These are phyloP conservation scores for Lactarius sp. DNA, from an alignment of 768 basidiomycete genomes.

Conservation along the genomic window DNA sequence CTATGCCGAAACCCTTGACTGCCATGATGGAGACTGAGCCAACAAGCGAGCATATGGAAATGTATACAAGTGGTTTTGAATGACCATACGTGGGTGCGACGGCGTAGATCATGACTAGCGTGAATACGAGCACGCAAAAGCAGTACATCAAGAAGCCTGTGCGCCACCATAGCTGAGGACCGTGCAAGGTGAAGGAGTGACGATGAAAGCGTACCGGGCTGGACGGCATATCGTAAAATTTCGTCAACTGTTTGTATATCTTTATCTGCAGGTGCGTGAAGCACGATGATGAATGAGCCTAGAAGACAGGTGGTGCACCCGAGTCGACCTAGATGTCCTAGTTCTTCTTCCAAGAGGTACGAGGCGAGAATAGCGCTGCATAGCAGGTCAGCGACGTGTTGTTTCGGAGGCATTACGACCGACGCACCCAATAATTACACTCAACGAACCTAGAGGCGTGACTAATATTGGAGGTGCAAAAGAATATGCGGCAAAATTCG, in stretches of 20 bases:
- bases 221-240: conserved; percentile 86
- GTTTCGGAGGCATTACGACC: conserved; percentile 2
- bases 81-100: conserved; percentile 84
- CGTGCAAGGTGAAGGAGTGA: background rate
- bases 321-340: conserved; percentile 87
- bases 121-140: conserved; percentile 75
- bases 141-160: conserved; percentile 90
- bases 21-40: conserved; percentile 99
- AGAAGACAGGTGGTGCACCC: conserved; percentile 81
- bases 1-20: conserved; percentile 96
- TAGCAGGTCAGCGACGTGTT: background rate
- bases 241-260: conserved; percentile 90
- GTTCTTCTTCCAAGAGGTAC: conserved; percentile 85
- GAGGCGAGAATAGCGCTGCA: conserved; percentile 88
- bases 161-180: background rate
- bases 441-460: conserved; percentile 95
- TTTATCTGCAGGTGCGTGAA: conserved; percentile 96
- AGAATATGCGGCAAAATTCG: conserved; percentile 94
- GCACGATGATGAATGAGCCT: conserved; percentile 89
- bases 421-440: conserved; percentile 90
- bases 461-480: conserved; percentile 98
- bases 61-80: conserved; percentile 83
- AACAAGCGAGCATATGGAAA: conserved; percentile 94
- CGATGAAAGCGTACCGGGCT: conserved; percentile 61
- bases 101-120: conserved; percentile 80